Base-by-base conservation (phyloP, 495 filamentous ascomycete species). In the Annulohypoxylon moriforme region DNA sequence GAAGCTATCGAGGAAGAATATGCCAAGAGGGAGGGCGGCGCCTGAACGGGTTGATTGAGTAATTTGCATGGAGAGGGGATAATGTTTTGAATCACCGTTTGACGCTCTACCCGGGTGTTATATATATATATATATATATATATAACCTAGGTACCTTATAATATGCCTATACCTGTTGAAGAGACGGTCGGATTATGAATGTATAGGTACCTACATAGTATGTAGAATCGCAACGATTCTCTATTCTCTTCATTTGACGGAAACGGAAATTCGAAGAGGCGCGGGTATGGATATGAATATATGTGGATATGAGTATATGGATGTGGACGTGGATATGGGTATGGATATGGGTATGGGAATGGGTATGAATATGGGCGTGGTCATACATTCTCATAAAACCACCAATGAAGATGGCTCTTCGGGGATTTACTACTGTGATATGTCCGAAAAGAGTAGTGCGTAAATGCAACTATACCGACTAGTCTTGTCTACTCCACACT, bases 1-100 rank as follows among this genome's bases (percentile, higher is more conserved):
- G 84, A 85, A 67, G 82, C 81, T 4, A 85, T 84, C 20, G 82
- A 84, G 68, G 81, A 85, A 6, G 83, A 85, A 64, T 84, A 85
- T 65, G 82, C 82, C 56, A 85, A 84, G 64, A 77, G 84, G 10
- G 83, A 85, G 69, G 83, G 83, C 16, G 83, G 83, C 27, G 83
- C 83, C 24, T 85, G 53, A 81, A 25, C 29, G 4, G 40, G 18
- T 40, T 40, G 16, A 22, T n/a, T 44, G 20, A 46, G 4, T 60
- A 22, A 22, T 20, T 20, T 20, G 31, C 24, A 10, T 27, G 18
- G 52, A 46, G n/a, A 3, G 5, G 46, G 53, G 44, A 20, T 5
- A 18, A 44, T n/a, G 38, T 16, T 16, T 44, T 44, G 40, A 44
- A 20, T 44, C 20, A 20, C 20, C 40, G 9, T 44, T 44, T 44